These are phyloP conservation scores for Emmonsia crescens DNA, from an alignment of 2,329 filamentous ascomycete genomes.

Conservation along the genomic window DNA sequence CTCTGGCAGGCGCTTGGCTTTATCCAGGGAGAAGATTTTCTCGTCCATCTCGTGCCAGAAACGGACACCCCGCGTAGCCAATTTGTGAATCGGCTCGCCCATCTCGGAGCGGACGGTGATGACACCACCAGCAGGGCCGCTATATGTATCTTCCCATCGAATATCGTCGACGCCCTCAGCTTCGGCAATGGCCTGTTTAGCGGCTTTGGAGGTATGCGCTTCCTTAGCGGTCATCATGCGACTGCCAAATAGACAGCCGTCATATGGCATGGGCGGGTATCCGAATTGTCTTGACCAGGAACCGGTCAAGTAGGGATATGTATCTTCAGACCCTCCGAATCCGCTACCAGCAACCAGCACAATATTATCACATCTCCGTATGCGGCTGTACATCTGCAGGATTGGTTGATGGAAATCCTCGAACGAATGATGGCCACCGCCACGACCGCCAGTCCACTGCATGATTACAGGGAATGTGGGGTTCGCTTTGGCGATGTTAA, in stretches of 20 bases:
- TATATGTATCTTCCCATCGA: slow-evolving; percentile 90
- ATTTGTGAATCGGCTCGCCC: slow-evolving; percentile 98
- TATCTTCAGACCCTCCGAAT: slow-evolving; percentile 81
- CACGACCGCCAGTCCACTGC: slow-evolving; percentile 91
- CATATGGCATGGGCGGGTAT: slow-evolving; percentile 88
- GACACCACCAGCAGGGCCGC: slow-evolving; percentile 79
- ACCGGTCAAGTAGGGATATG: slow-evolving; percentile 84
- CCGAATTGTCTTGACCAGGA: slow-evolving; percentile 78
- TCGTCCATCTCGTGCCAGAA: slow-evolving; percentile 99
- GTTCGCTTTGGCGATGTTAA: slow-evolving; percentile 92
- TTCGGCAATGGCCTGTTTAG: slow-evolving; percentile 82
- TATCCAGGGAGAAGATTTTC: slow-evolving; percentile 94
- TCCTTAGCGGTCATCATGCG: slow-evolving; percentile 95
- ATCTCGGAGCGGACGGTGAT: slow-evolving; percentile 97
- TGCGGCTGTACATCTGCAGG: slow-evolving; percentile 79
- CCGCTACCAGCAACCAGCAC: slow-evolving; percentile 84
- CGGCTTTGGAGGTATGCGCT: slow-evolving; percentile 73
- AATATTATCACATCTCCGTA: slow-evolving; percentile 75
- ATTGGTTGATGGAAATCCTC: slow-evolving; percentile 94
- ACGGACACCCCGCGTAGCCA: slow-evolving; percentile 86
- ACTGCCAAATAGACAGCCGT: slow-evolving; percentile 81
- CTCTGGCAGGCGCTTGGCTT: slow-evolving; percentile 81
- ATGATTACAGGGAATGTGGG: slow-evolving; percentile 84
- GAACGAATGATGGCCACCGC: slow-evolving; percentile 87
- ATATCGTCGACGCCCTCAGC: slow-evolving; percentile 70